Conservation (phyloP, 176 grass and related monocot species). For the Areca catechu region DNA sequence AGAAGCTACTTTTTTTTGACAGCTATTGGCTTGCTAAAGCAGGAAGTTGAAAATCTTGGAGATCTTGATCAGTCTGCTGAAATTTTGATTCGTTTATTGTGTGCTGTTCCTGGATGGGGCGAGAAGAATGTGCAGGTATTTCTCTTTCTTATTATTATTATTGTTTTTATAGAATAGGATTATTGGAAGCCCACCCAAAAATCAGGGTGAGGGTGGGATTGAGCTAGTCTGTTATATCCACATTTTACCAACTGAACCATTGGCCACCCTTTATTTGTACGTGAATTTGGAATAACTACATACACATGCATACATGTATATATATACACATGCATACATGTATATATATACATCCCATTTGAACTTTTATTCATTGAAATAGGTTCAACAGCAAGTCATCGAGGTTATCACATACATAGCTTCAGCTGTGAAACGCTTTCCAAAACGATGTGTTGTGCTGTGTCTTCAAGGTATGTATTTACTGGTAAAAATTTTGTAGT, state of each 20-base stretch:
- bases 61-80: slow-evolving; percentile 75
- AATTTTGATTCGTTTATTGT: slow-evolving; percentile 81
- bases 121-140: slow-evolving; percentile 97
- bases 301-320: too few relatives aligned
- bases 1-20: neutral
- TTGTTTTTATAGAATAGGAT: too few relatives aligned
- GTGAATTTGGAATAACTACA: too few relatives aligned
- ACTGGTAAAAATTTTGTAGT: neutral
- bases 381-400: slow-evolving; percentile 98
- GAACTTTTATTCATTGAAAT: slow-evolving; percentile 28
- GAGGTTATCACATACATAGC: slow-evolving; percentile 75
- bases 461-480: slow-evolving; percentile 62
- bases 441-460: slow-evolving; percentile 86
- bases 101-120: slow-evolving; percentile 86
- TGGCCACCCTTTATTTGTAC: too few relatives aligned
- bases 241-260: too few relatives aligned
- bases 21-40: slow-evolving; percentile 80
- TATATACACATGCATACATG: too few relatives aligned
- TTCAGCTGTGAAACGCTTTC: slow-evolving; percentile 78
- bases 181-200: too few relatives aligned
- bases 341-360: neutral
- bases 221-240: too few relatives aligned
- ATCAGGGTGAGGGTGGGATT: too few relatives aligned
- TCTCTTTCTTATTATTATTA: too few relatives aligned
- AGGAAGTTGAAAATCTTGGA: slow-evolving; percentile 74